Conservation (phyloP, 345 rosid genomes). For the Cardiospermum halicacabum region DNA sequence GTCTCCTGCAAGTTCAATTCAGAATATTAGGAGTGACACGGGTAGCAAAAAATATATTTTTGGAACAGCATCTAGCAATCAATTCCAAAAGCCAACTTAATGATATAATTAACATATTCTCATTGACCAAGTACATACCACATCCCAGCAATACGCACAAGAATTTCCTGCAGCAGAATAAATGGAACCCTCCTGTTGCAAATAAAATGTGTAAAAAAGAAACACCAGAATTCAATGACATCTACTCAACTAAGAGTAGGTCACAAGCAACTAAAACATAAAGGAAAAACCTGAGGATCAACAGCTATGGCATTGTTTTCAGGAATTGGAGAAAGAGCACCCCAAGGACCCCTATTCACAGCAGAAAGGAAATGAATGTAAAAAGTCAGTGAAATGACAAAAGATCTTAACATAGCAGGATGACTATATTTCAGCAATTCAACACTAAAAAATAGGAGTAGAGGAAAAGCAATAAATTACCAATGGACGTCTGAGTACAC, state of each 20-base stretch:
- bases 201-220: constrained; percentile 12
- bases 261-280: background rate
- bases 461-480: background rate
- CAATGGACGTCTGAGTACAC: no score
- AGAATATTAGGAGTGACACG: background rate
- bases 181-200: constrained; percentile 61
- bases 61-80: background rate
- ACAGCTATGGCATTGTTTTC: constrained; percentile 82
- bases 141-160: constrained; percentile 94
- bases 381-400: background rate
- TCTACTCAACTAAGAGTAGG: constrained; percentile 1
- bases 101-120: constrained; percentile 16
- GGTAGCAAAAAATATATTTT: constrained; percentile 10
- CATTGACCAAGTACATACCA: constrained; percentile 60
- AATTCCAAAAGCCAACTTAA: background rate
- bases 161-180: constrained; percentile 94
- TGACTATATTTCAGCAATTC: background rate
- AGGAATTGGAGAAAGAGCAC: constrained; percentile 85
- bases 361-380: background rate
- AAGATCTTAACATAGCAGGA: background rate
- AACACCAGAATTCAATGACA: constrained; percentile 3
- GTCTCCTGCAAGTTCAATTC: constrained; percentile 61
- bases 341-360: constrained; percentile 88
- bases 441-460: background rate
- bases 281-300: constrained; percentile 52